Evolutionary conservation across 108 stramenopile genomes (phyloP), one percentile per base, ranked within the genome.

Genomic region (Cyclotella cryptica): DNA sequence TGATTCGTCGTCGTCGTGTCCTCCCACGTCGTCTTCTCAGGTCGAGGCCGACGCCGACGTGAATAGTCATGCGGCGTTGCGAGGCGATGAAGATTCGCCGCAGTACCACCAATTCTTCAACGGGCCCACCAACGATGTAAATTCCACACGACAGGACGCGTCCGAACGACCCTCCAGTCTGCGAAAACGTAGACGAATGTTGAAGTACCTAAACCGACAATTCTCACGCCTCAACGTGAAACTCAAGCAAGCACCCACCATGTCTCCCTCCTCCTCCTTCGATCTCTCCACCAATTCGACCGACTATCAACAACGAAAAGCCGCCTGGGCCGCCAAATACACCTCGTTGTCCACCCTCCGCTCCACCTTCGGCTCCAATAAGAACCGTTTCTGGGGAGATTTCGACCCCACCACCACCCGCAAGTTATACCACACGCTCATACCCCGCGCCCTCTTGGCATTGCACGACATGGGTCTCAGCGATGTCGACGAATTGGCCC

Each of bases 321-420:
- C 78, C 6, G 91, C 83, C 46, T 96, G 95, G 95, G 92, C 89
- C 7, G 73, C 78, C 6, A 84, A 87, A 66, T 96, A 93, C 68
- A 90, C 93, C 24, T 87, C 81, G 55, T 77, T 96, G 4, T 67
- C 89, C 26, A 86, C 89, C 14, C 85, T 96, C 10, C 87, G 91
- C 14, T 59, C 82, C 27, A 83, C 87, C 35, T 96, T 95, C 80
- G 96, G 96, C 27, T 40, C 77, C 30, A 96, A 96, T 72, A 83
- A 77, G n/a, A 95, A 96, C 78, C 80, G 77, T 26, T 44, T 96
- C 41, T 96, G 92, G 89, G 96, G 96, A 9, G 96, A 96, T 71
- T 86, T 95, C 49, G 90, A 93, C 71, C 85, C 87, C 17, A 46
- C 79, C 1, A 86, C 90, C 26, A 85, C 96, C 10, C 85, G 96